A percentile compares a stretch with the other conserved stretches of the same genome.
These are phyloP conservation scores for Yamadazyma sp. DNA, from an alignment of 805 yeast genomes.

Conservation along the genomic window DNA sequence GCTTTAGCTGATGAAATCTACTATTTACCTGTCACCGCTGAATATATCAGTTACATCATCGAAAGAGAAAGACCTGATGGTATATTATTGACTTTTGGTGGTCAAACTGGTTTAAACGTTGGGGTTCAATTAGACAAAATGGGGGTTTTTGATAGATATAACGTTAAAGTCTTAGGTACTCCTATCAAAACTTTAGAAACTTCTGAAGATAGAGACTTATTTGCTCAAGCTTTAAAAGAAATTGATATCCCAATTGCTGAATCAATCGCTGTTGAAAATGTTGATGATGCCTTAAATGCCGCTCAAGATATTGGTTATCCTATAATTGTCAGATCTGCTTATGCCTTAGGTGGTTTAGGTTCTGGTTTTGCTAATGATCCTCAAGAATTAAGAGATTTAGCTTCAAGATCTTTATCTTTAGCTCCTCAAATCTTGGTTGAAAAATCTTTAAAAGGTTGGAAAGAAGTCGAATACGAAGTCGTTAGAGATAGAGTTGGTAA, in stretches of 20 bases:
- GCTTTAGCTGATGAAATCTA: conserved; percentile 98
- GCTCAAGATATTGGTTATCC: conserved; percentile 90
- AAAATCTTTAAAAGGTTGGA: conserved; percentile 98
- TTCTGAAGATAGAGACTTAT: conserved; percentile 96
- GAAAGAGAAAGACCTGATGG: conserved; percentile 96
- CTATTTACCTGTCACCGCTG: conserved; percentile 96
- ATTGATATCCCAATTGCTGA: conserved; percentile 95
- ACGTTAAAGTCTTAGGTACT: conserved; percentile 95
- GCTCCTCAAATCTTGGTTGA: conserved; percentile 96
- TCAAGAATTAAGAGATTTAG: conserved; percentile 76
- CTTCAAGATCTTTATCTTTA: conserved; percentile 83
- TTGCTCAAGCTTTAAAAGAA: conserved; percentile 92
- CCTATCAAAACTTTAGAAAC: conserved; percentile 94
- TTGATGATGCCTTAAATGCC: conserved; percentile 81
- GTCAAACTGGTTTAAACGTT: conserved; percentile 95
- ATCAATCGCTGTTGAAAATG: conserved; percentile 78
- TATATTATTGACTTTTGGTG: conserved; percentile 96
- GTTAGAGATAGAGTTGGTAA: conserved; percentile 96
- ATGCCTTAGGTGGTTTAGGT: conserved; percentile 95
- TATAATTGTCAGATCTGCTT: conserved; percentile 95
- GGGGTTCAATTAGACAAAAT: conserved; percentile 92
- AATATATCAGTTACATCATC: conserved; percentile 93
- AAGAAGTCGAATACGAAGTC: conserved; percentile 97
- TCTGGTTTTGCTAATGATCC: conserved; percentile 95
- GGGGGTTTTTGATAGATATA: conserved; percentile 89